Percentiles rank a stretch among this genome's conserved stretches.
Evolutionary conservation across 2,329 filamentous ascomycete species (phyloP).

Genomic region (Fusarium nanum): DNA sequence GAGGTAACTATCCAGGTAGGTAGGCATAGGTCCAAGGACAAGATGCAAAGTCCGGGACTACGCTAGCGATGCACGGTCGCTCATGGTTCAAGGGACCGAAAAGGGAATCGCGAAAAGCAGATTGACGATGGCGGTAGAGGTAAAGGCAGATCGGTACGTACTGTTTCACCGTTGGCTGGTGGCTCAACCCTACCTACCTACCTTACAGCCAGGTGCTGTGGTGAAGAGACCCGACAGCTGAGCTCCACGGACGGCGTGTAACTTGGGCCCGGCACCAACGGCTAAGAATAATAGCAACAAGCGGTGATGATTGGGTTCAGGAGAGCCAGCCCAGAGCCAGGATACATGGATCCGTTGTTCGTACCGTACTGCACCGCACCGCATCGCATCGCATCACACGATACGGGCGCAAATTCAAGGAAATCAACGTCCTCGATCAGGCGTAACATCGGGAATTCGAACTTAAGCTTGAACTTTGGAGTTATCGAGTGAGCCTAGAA

Average conservation of each 20-base stretch:
- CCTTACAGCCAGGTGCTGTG: slow-evolving; percentile 10
- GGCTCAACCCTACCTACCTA: slow-evolving; percentile 21
- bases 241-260: slow-evolving; percentile 3
- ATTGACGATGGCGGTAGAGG: slow-evolving; percentile 18
- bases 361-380: neutral
- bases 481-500: slow-evolving; percentile 29
- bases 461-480: slow-evolving; percentile 6
- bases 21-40: slow-evolving; percentile 24
- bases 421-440: slow-evolving; percentile 14
- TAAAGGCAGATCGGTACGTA: slow-evolving; percentile 3
- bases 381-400: neutral
- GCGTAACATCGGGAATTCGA: slow-evolving; percentile 9
- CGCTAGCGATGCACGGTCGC: slow-evolving; percentile 42
- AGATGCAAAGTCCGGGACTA: slow-evolving; percentile 12
- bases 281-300: slow-evolving; percentile 15
- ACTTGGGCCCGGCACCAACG: slow-evolving; percentile 8
- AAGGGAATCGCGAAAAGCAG: slow-evolving; percentile 19
- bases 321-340: slow-evolving; percentile 20
- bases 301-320: slow-evolving; percentile 16
- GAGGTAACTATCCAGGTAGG: slow-evolving; percentile 1
- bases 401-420: slow-evolving; percentile 22
- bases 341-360: slow-evolving; percentile 8
- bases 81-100: slow-evolving; percentile 18
- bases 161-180: slow-evolving; percentile 7
- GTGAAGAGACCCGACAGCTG: neutral